Conservation (phyloP, 1,284 basidiomycete species). For the Papiliotrema fonsecae region DNA sequence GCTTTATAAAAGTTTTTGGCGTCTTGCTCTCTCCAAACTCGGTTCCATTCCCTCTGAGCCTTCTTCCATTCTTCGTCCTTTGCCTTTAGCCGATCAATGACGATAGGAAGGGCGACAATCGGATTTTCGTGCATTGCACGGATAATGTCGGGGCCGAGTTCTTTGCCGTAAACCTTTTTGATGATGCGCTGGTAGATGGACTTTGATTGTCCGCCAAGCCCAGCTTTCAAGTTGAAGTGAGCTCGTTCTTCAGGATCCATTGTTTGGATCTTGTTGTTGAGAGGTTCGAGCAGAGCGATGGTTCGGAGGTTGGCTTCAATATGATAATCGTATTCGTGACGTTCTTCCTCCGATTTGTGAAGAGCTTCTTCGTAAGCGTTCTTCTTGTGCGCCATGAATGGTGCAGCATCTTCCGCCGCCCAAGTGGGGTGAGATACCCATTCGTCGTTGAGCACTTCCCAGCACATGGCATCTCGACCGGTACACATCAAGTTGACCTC, state of each 20-base stretch:
- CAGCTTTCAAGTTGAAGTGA: constrained; percentile 75
- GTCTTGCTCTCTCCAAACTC: constrained; percentile 95
- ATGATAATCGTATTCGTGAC: constrained; percentile 97
- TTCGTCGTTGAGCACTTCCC: constrained; percentile 91
- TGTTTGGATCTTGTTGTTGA: constrained; percentile 76
- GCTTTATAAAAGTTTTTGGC: constrained; percentile 96
- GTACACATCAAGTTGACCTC: constrained; percentile 89
- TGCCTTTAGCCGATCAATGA: constrained; percentile 81
- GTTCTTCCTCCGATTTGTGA: constrained; percentile 95
- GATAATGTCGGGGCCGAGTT: constrained; percentile 75
- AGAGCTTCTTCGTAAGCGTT: constrained; percentile 94
- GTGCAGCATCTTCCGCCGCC: constrained; percentile 90
- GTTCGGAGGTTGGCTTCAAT: constrained; percentile 89
- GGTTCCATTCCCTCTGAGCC: constrained; percentile 91
- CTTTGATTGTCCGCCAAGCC: constrained; percentile 83
- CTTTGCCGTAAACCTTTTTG: constrained; percentile 87
- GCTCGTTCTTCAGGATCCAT: constrained; percentile 87
- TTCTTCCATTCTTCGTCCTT: constrained; percentile 98
- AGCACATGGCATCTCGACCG: constrained; percentile 89
- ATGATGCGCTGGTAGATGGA: constrained; percentile 89
- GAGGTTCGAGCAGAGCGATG: constrained; percentile 86
- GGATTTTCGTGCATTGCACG: constrained; percentile 91
- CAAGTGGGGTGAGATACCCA: constrained; percentile 98
- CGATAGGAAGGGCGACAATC: constrained; percentile 83
- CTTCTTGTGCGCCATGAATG: constrained; percentile 94